Conservation (phyloP, 768 basidiomycete genomes). For the Boletus subcaerulescens region DNA sequence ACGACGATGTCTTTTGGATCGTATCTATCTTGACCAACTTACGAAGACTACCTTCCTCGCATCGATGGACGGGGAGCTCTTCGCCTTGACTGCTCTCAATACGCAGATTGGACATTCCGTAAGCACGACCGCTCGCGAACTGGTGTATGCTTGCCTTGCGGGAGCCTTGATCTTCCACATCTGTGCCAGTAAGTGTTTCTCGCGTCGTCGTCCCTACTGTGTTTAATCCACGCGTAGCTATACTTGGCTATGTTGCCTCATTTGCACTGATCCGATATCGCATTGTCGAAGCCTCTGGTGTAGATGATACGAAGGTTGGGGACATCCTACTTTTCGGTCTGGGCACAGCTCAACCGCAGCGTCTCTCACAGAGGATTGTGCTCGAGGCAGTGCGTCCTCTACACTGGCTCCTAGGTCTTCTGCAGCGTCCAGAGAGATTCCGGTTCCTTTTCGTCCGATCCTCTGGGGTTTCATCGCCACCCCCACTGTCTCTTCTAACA, state of each 20-base stretch:
- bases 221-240: conserved; percentile 11
- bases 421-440: neutral
- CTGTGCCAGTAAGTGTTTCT: conserved; percentile 23
- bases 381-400: conserved; percentile 14
- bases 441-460: neutral
- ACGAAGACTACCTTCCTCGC: conserved; percentile 30
- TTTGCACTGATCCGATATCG: conserved; percentile 29
- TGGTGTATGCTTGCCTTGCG: conserved; percentile 29
- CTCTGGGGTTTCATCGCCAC: neutral
- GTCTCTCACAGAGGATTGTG: conserved; percentile 12
- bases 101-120: conserved; percentile 16
- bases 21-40: neutral
- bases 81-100: conserved; percentile 23
- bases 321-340: neutral
- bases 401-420: neutral
- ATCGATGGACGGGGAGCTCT: conserved; percentile 27
- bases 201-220: neutral
- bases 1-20: neutral
- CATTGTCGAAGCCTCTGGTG: conserved; percentile 14
- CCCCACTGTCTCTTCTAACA: conserved; percentile 21
- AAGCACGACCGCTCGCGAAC: conserved; percentile 11
- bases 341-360: conserved; percentile 7
- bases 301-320: conserved; percentile 17
- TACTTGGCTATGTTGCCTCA: conserved; percentile 28
- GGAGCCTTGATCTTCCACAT: conserved; percentile 33